Evolutionary conservation across 768 basidiomycete genomes (phyloP), one percentile per base, ranked within the genome.

Genomic region (Tephrocybe sp.): DNA sequence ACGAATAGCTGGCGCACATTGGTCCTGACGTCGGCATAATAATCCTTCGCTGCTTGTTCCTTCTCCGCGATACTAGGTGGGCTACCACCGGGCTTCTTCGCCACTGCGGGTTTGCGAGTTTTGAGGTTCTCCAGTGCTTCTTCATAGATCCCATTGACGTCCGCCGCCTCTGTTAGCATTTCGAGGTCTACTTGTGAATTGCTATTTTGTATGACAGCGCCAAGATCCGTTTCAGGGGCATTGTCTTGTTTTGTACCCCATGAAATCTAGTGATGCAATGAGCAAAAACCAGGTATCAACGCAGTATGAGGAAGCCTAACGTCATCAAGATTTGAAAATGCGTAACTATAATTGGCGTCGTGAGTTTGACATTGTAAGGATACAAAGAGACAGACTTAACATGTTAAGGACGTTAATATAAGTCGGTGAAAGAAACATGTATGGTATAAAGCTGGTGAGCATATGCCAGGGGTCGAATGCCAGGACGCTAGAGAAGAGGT

Each of bases 381-480:
- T 5, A 64, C 68, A 6, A 2, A 51, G 41, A 45, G 33, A 31
- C 20, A 38, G 32, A 64, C 87, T 62, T 49, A n/a, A 90, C 86
- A 93, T 84, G 65, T 83, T 85, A 48, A 90, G 68, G 53, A 89
- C 75, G 62, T 87, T 88, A 63, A 90, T 79, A 58, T 88, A 89
- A 23, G 82, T 84, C 22, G 94, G 92, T 2, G 86, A 89, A 48
- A 97, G 78, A 16, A 98, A 72, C 62, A 98, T 68, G 62, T 97
- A 99, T 44, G 91, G 92, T 12, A 85, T 59, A 62, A 94, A 93
- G 60, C 90, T 93, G 8, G 95, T 98, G 56, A 97, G 42, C 73
- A 98, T 84, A 69, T 98, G 96, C 92, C 92, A 95, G 4, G 97
- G 95, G 67, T 99, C 97, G 51, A 95, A 80, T 0, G 92, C 91